Evolutionary conservation across 768 basidiomycete genomes (phyloP), one percentile per base, ranked within the genome.

Genomic region (Lactarius tabidus): DNA sequence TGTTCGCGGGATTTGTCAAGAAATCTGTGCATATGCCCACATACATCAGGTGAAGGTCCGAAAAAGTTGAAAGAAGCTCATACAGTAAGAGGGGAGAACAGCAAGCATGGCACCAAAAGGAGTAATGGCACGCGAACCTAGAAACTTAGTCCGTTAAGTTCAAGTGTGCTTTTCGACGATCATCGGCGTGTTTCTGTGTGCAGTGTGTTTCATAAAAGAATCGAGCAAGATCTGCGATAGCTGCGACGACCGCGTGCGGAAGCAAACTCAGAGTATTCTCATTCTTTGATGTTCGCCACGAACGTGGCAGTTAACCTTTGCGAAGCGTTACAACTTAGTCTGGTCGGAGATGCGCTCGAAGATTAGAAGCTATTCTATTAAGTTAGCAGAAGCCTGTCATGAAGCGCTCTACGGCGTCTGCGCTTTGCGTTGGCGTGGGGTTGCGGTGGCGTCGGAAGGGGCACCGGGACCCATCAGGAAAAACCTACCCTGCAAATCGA

Each of bases 131-230:
- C 26, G 74, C 84, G 66, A 63, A 93, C 92, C 73, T 95, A 92
- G 39, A 97, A 86, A 71, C 97, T 97, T 68, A 88, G 91, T 3
- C 94, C 95, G 74, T 99, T 96, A 67, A 98, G 91, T 15, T 95
- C 95, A 2, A 98, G 82, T 1, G 87, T 95, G 94, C 23, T 93
- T 85, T 6, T 91, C 87, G 56, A 98, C 87, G 31, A 93, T 79
- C 89, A 95, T 95, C 2, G 95, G 93, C 75, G 96, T 85, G 77
- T 96, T 98, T 56, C 96, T 89, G 73, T 91, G 91, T 23, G 98
- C 91, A 0, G 86, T 89, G 71, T 88, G 98, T 83, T 91, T 90
- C 91, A 95, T 74, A 20, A 57, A 14, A 4, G 23, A 23, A 35
- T 38, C 20, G 8, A 33, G 5, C 36, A 17, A 36, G 8, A 54